Conservation (phyloP, 176 grass and related monocot species). For the Raddia guianensis region DNA sequence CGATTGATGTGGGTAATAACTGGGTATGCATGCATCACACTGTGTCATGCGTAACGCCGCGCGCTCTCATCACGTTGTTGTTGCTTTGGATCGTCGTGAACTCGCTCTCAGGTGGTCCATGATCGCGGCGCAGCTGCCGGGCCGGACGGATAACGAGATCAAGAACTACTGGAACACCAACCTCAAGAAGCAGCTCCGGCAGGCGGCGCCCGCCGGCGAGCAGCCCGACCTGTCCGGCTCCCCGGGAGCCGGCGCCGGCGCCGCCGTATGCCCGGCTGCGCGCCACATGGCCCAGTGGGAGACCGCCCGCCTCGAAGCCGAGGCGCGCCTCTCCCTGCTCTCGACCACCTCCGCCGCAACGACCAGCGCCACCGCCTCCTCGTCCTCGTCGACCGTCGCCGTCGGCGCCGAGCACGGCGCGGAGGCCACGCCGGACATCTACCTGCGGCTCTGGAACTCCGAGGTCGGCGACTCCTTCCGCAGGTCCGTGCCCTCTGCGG, state of each 20-base stretch:
- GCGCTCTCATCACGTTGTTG: neutral
- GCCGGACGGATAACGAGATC: constrained; percentile 94
- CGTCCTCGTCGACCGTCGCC: constrained; percentile 30
- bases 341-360: constrained; percentile 41
- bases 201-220: constrained; percentile 43
- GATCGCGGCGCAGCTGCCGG: constrained; percentile 88
- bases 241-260: neutral
- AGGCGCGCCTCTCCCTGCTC: constrained; percentile 81
- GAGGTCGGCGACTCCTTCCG: constrained; percentile 83
- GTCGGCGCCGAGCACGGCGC: constrained; percentile 14
- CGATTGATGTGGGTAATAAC: too few relatives aligned
- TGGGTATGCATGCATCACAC: neutral
- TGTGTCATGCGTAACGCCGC: neutral
- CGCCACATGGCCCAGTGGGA: constrained; percentile 96
- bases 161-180: constrained; percentile 99
- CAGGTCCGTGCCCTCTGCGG: neutral
- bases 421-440: constrained; percentile 58
- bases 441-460: constrained; percentile 93
- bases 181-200: constrained; percentile 84
- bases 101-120: constrained; percentile 74
- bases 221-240: neutral
- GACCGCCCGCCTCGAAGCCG: constrained; percentile 78
- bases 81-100: neutral
- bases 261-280: constrained; percentile 37
- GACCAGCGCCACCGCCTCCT: constrained; percentile 39